These are phyloP conservation scores for Cenchrus americanus DNA, from an alignment of 176 grass and related monocot genomes.

Conservation along the genomic window DNA sequence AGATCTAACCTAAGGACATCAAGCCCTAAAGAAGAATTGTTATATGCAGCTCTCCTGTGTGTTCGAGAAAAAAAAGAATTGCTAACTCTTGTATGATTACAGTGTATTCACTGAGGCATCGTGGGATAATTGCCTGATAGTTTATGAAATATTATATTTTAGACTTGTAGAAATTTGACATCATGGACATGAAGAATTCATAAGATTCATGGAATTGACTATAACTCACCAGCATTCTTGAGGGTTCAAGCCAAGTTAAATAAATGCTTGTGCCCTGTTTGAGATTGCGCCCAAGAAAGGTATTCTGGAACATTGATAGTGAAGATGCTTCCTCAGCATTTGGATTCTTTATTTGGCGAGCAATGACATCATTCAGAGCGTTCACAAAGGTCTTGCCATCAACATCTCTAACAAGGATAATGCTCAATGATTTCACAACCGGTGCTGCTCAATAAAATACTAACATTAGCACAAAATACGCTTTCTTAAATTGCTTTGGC, in stretches of 20 bases:
- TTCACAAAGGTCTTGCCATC: slow-evolving; percentile 88
- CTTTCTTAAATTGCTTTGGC: not conserved
- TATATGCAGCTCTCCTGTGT: no score
- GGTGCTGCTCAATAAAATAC: slow-evolving; percentile 54
- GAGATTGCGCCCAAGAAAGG: slow-evolving; percentile 72
- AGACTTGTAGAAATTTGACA: slow-evolving; percentile 1
- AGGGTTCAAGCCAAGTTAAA: slow-evolving; percentile 75
- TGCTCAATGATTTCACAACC: slow-evolving; percentile 75
- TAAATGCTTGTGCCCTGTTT: slow-evolving; percentile 70
- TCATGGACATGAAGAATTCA: not conserved
- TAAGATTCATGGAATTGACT: slow-evolving; percentile 24
- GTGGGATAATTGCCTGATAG: not conserved
- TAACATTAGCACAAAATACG: slow-evolving; percentile 41
- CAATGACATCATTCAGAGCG: slow-evolving; percentile 81
- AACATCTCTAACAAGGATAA: slow-evolving; percentile 82
- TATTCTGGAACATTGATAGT: slow-evolving; percentile 62
- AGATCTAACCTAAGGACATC: not conserved
- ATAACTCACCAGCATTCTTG: slow-evolving; percentile 73
- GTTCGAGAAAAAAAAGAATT: not conserved
- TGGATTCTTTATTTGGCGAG: slow-evolving; percentile 60
- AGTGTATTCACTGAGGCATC: not conserved
- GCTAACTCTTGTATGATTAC: not conserved
- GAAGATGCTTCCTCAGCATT: slow-evolving; percentile 60
- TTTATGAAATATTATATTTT: not conserved
- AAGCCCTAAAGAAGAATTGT: not conserved